These are phyloP conservation scores for Nadsonia fulvescens DNA, from an alignment of 805 yeast species.

Conservation along the genomic window DNA sequence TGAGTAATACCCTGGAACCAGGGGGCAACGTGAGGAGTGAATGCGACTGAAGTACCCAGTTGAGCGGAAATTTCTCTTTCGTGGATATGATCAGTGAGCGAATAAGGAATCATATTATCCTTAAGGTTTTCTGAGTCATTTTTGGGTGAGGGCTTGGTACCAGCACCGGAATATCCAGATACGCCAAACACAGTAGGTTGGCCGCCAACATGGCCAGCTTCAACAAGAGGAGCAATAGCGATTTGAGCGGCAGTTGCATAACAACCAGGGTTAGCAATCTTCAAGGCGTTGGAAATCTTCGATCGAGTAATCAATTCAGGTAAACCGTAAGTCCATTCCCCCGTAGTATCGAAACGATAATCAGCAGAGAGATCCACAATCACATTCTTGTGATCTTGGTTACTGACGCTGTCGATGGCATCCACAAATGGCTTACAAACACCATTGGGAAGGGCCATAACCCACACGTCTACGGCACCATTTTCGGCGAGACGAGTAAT, in stretches of 20 bases:
- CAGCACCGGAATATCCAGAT: conserved; percentile 98
- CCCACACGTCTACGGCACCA: conserved; percentile 85
- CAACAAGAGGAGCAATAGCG: conserved; percentile 71
- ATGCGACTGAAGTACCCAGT: conserved; percentile 64
- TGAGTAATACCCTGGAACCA: conserved; percentile 98
- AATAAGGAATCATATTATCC: conserved; percentile 84
- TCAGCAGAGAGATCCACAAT: conserved; percentile 91
- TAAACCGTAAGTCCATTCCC: conserved; percentile 85
- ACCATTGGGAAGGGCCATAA: conserved; percentile 97
- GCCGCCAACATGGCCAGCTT: conserved; percentile 37
- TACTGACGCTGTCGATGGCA: conserved; percentile 17
- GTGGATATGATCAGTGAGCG: conserved; percentile 91
- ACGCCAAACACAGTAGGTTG: conserved; percentile 84
- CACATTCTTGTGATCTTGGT: conserved; percentile 49
- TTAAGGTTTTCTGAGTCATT: conserved; percentile 61
- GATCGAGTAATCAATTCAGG: conserved; percentile 69
- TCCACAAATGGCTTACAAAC: conserved; percentile 50
- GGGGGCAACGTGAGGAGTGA: conserved; percentile 94
- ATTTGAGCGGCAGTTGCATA: conserved; percentile 97
- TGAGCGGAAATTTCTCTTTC: conserved; percentile 81
- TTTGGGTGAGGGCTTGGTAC: conserved; percentile 95
- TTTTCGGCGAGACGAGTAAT: conserved; percentile 58
- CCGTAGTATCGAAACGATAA: conserved; percentile 77
- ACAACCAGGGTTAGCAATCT: conserved; percentile 95
- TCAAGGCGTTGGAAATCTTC: conserved; percentile 48